Conservation (phyloP, 148 eudicot species). For the Oxyria digyna region DNA sequence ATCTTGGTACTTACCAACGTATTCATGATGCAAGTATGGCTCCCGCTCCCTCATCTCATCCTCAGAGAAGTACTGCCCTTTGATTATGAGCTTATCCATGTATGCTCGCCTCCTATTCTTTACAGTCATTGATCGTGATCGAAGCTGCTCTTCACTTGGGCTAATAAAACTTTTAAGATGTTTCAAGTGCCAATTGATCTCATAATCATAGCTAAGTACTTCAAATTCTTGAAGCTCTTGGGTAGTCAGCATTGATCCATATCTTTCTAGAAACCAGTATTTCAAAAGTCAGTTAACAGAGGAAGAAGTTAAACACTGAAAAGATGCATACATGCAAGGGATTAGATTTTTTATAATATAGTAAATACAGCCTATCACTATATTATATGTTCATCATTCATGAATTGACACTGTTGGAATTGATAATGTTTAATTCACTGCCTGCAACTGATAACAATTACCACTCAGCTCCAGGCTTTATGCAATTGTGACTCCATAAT, state of each 20-base stretch:
- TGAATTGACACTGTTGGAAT: neutral
- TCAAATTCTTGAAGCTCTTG: constrained; percentile 75
- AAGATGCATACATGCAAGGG: neutral
- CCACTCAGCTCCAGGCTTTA: neutral
- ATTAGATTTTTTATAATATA: neutral
- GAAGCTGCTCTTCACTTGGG: constrained; percentile 60
- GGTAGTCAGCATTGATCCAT: constrained; percentile 52
- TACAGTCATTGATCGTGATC: constrained; percentile 43
- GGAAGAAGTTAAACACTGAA: neutral
- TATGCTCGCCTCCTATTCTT: constrained; percentile 86
- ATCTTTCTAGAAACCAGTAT: constrained; percentile 47
- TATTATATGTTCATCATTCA: neutral
- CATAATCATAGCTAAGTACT: constrained; percentile 59
- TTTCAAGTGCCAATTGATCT: constrained; percentile 86
- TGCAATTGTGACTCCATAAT: neutral
- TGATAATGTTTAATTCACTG: neutral
- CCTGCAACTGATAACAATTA: neutral
- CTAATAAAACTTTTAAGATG: constrained; percentile 43
- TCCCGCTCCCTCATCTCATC: constrained; percentile 98
- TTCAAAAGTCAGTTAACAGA: neutral
- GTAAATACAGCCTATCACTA: neutral
- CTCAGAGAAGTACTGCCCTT: constrained; percentile 84
- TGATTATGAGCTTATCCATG: constrained; percentile 63
- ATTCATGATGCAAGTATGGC: constrained; percentile 90
- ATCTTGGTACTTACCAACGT: constrained; percentile 84